Percentiles rank a stretch among this genome's conserved stretches.
These are phyloP conservation scores for Botrytis porri DNA, from an alignment of 2,329 filamentous ascomycete genomes.

Conservation along the genomic window DNA sequence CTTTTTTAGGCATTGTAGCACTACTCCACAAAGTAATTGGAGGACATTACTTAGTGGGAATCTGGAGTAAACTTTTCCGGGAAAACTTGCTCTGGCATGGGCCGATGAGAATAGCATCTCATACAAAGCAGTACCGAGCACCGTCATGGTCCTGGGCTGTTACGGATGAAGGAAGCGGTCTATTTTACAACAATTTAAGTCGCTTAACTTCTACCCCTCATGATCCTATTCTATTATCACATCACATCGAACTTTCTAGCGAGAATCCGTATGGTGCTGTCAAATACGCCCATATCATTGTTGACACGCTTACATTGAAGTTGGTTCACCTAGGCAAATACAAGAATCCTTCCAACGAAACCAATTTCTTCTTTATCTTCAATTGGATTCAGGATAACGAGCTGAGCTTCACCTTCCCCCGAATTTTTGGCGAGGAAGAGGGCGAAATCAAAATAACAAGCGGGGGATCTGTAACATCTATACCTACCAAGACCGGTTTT, in stretches of 20 bases:
- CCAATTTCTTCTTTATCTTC: neutral
- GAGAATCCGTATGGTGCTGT: neutral
- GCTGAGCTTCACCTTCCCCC: fast-evolving
- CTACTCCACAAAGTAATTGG: neutral
- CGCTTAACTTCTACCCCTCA: neutral
- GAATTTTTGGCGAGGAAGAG: fast-evolving
- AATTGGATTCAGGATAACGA: neutral
- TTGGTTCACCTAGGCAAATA: neutral
- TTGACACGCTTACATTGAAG: neutral
- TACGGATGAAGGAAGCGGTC: fast-evolving
- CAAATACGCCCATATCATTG: neutral
- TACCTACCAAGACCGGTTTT: fast-evolving
- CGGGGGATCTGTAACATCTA: neutral
- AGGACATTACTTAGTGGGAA: neutral
- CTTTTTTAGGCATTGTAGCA: neutral
- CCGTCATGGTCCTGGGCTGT: neutral
- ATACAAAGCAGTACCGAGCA: neutral
- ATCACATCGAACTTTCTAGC: neutral
- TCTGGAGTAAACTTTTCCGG: neutral
- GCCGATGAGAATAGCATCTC: fast-evolving
- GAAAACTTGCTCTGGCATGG: neutral
- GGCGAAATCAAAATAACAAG: neutral
- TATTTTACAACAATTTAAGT: neutral
- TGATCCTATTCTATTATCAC: neutral
- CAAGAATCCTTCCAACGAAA: fast-evolving